Base-by-base conservation (phyloP, 1,139 yeast genomes). In the Meyerozyma guilliermondii region DNA sequence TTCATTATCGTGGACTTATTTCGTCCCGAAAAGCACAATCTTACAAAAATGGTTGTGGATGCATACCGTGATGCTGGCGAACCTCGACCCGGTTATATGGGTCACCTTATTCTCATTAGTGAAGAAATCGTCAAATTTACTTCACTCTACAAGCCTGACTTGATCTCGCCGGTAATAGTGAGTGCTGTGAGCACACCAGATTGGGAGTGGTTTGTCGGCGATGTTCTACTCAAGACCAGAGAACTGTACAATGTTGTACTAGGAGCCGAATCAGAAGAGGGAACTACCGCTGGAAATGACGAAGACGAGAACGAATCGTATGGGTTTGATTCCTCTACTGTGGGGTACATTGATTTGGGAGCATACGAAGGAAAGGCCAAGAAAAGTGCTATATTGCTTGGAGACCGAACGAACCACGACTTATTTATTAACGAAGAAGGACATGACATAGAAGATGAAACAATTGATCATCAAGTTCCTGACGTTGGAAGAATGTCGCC, bases 321-420 rank as follows among this genome's bases (percentile, higher is more conserved):
- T 24, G 37, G 37, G 14, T 28, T 22, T 28, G 66, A 59, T 14
- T 59, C 53, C 65, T 71, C 56, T 57, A 74, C 55, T 41, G 66
- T 74, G 1, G 68, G 68, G 51, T 85, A 83, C 43, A 81, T 75
- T 51, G 81, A 78, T 22, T 69, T 71, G 38, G 74, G 74, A 10
- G 10, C 36, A 20, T 33, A 63, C 17, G 51, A 48, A 22, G 45
- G 46, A 26, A 41, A 45, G 35, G 44, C 44, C 9, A 42, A 48
- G 14, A 59, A 59, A 41, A 50, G 53, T 30, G 46, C 55, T 7
- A 67, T 68, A 7, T 58, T 66, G 26, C 51, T 69, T 26, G 74
- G 73, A 0, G 74, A 69, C 42, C 54, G 58, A 35, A 50, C 59
- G 18, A 68, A 68, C 45, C 74, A 68, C 42, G 68, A 64, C 5